Percentiles rank a stretch among this genome's conserved stretches.
These are phyloP conservation scores for Orychophragmus violaceus DNA, from an alignment of 345 rosid species.

Conservation along the genomic window DNA sequence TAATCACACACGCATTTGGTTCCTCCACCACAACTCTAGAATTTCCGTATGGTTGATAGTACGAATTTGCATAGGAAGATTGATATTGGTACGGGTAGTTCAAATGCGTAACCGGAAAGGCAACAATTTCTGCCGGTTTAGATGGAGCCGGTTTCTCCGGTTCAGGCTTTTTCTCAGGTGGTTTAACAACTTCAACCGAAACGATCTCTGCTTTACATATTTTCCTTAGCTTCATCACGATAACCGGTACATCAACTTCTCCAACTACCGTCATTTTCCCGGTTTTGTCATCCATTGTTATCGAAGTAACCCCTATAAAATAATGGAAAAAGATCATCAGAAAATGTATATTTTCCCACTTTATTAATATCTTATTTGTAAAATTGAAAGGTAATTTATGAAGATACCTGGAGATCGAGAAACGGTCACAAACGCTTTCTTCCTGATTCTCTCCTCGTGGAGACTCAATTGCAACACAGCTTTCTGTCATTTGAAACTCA, in stretches of 20 bases:
- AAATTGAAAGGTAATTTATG: background rate
- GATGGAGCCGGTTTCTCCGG: constrained; percentile 8
- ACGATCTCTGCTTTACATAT: constrained; percentile 39
- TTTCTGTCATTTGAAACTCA: constrained; percentile 39
- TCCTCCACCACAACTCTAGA: background rate
- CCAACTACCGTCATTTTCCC: constrained; percentile 54
- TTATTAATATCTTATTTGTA: background rate
- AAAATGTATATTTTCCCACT: background rate
- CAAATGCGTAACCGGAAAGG: constrained; percentile 2
- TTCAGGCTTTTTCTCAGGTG: background rate
- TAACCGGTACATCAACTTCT: constrained; percentile 36
- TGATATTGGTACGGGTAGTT: background rate
- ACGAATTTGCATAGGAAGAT: background rate
- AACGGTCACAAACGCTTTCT: constrained; percentile 45
- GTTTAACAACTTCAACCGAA: constrained; percentile 39
- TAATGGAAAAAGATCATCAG: too few relatives aligned
- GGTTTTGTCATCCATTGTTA: constrained; percentile 51
- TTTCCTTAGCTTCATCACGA: constrained; percentile 50
- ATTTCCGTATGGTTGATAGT: background rate
- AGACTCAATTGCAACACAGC: constrained; percentile 41
- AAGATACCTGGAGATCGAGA: constrained; percentile 45
- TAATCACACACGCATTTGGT: constrained; percentile 18
- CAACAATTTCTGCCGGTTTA: background rate
- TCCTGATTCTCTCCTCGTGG: constrained; percentile 29
- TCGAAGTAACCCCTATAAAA: constrained; percentile 39